Conservation (phyloP, 768 basidiomycete genomes). For the Xanthoconium stramineum region DNA sequence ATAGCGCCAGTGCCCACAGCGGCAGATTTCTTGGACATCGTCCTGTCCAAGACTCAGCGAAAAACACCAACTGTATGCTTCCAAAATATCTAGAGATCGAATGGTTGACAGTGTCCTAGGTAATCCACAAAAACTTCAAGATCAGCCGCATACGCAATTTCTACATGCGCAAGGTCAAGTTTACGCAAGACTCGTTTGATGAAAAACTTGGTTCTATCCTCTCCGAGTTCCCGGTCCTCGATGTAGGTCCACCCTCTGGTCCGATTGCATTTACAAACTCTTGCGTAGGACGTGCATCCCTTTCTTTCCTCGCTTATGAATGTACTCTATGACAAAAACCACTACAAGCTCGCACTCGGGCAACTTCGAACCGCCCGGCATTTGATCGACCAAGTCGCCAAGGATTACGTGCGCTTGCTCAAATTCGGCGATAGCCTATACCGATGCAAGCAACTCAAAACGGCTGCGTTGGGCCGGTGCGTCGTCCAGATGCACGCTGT, state of each 20-base stretch:
- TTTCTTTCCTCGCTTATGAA: conserved; percentile 96
- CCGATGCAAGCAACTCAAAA: conserved; percentile 97
- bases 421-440: conserved; percentile 99
- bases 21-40: conserved; percentile 91
- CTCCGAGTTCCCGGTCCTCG: conserved; percentile 95
- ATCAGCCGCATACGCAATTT: conserved; percentile 97
- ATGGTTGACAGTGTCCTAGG: conserved; percentile 43
- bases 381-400: conserved; percentile 94
- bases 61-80: conserved; percentile 86
- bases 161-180: conserved; percentile 99
- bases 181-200: conserved; percentile 94
- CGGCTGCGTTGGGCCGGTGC: conserved; percentile 93
- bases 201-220: conserved; percentile 93
- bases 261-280: conserved; percentile 2
- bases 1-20: conserved; percentile 99
- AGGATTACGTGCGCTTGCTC: conserved; percentile 93
- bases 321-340: conserved; percentile 99
- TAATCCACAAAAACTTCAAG: conserved; percentile 99
- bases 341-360: conserved; percentile 97
- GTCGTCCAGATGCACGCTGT: conserved; percentile 27
- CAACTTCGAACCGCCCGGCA: conserved; percentile 95
- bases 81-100: not conserved
- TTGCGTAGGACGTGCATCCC: conserved; percentile 79
- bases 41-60: conserved; percentile 89
- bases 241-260: conserved; percentile 52